Percentiles rank a stretch among this genome's conserved stretches.
Conservation (phyloP, 495 filamentous ascomycete species). For the Aeminium ludgeri region DNA sequence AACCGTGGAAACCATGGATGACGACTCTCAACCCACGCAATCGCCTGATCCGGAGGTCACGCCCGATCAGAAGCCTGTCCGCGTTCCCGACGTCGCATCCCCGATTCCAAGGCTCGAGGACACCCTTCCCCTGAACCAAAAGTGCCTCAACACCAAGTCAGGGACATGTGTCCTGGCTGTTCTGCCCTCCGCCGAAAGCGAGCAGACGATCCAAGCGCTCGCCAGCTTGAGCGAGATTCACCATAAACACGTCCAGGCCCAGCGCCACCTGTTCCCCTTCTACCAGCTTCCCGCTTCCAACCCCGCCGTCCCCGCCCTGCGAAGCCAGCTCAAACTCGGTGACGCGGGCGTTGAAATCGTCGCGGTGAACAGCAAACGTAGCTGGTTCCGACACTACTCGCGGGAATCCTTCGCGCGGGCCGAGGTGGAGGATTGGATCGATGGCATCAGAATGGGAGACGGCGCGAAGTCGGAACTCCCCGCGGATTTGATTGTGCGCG, state of each 20-base stretch:
- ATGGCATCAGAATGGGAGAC: slow-evolving; percentile 73
- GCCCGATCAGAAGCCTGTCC: slow-evolving; percentile 30
- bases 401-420: slow-evolving; percentile 36
- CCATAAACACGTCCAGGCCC: slow-evolving; percentile 49
- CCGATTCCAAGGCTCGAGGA: slow-evolving; percentile 37
- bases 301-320: slow-evolving; percentile 35
- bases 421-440: slow-evolving; percentile 68
- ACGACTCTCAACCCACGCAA: slow-evolving; percentile 28
- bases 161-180: slow-evolving; percentile 76
- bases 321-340: slow-evolving; percentile 41
- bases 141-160: slow-evolving; percentile 61
- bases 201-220: slow-evolving; percentile 30
- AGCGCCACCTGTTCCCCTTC: slow-evolving; percentile 63
- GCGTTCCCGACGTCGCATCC: slow-evolving; percentile 35
- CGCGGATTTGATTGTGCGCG: slow-evolving; percentile 40
- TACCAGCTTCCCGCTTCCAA: slow-evolving; percentile 56
- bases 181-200: slow-evolving; percentile 35
- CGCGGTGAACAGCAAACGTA: slow-evolving; percentile 65
- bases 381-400: slow-evolving; percentile 67
- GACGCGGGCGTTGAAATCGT: slow-evolving; percentile 41
- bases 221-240: slow-evolving; percentile 52
- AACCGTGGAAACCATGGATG: slow-evolving; percentile 28
- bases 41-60: slow-evolving; percentile 30
- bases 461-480: slow-evolving; percentile 67
- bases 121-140: slow-evolving; percentile 41